These are phyloP conservation scores for Pugionium dolabratum DNA, from an alignment of 345 rosid genomes.

Conservation along the genomic window DNA sequence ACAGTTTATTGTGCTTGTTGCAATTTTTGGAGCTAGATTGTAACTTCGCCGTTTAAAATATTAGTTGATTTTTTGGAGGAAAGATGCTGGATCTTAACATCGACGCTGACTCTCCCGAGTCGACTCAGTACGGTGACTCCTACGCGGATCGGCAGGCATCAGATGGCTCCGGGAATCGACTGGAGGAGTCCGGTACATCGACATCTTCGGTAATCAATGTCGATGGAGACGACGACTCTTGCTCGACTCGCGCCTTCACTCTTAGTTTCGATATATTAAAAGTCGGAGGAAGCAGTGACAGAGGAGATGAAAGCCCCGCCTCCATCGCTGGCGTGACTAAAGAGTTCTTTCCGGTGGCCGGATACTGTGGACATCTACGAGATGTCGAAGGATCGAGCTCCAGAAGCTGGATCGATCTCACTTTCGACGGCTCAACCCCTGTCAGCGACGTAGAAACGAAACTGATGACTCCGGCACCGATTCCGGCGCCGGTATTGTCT, in stretches of 20 bases:
- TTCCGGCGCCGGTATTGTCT: slow-evolving; percentile 47
- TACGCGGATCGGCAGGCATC: slow-evolving; percentile 43
- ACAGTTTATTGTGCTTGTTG: neutral
- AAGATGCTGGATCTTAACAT: slow-evolving; percentile 91
- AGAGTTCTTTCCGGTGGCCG: slow-evolving; percentile 61
- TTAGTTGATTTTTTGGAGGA: neutral
- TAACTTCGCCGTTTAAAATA: neutral
- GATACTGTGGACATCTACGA: slow-evolving; percentile 37
- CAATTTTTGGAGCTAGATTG: slow-evolving; percentile 8
- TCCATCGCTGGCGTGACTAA: slow-evolving; percentile 46
- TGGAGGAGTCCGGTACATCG: slow-evolving; percentile 72
- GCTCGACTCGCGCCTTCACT: slow-evolving; percentile 59
- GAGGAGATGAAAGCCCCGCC: slow-evolving; percentile 21
- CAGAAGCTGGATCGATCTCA: slow-evolving; percentile 56
- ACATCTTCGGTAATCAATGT: slow-evolving; percentile 85
- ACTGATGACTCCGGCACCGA: slow-evolving; percentile 47
- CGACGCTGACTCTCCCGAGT: slow-evolving; percentile 55
- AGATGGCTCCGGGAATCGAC: slow-evolving; percentile 46
- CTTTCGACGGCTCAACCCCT: slow-evolving; percentile 37
- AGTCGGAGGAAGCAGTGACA: slow-evolving; percentile 40
- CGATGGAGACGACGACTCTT: slow-evolving; percentile 66
- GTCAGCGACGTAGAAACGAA: slow-evolving; percentile 25
- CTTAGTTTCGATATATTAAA: slow-evolving; percentile 70
- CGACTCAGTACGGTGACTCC: slow-evolving; percentile 40
- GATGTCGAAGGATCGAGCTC: slow-evolving; percentile 46